These are phyloP conservation scores for Boletus coccyginus DNA, from an alignment of 768 basidiomycete genomes.

Conservation along the genomic window DNA sequence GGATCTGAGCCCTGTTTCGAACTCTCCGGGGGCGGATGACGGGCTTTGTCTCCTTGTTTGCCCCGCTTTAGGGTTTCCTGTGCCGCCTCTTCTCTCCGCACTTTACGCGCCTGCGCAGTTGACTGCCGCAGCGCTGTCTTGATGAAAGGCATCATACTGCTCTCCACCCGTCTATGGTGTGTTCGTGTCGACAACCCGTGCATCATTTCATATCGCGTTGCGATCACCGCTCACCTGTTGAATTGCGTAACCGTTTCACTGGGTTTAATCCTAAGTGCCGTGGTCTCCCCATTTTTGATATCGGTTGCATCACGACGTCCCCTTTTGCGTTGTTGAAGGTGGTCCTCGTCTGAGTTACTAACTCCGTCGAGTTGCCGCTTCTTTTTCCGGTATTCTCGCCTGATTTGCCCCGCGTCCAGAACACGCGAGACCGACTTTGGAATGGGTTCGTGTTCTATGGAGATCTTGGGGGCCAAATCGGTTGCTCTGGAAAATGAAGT, in stretches of 20 bases:
- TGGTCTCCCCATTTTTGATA: conserved; percentile 8
- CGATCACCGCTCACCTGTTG: conserved; percentile 52
- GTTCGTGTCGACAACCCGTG: conserved; percentile 7
- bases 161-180: conserved; percentile 63
- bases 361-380: conserved; percentile 36
- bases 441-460: conserved; percentile 53
- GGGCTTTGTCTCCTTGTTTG: conserved; percentile 7
- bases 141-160: conserved; percentile 63
- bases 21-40: conserved; percentile 5
- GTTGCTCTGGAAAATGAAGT: conserved; percentile 38
- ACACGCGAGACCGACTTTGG: conserved; percentile 69
- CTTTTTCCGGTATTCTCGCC: conserved; percentile 52
- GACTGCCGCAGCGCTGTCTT: conserved; percentile 60
- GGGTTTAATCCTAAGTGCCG: conserved; percentile 50
- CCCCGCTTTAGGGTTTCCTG: conserved; percentile 19
- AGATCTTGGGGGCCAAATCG: conserved; percentile 48
- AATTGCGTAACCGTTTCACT: conserved; percentile 77
- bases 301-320: conserved; percentile 22
- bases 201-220: conserved; percentile 8
- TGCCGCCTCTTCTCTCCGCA: conserved; percentile 31
- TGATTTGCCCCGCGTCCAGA: conserved; percentile 58
- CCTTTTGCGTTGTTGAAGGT: conserved; percentile 26
- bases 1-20: conserved; percentile 16
- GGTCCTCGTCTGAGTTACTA: conserved; percentile 26
- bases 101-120: conserved; percentile 47